Evolutionary conservation across 2,329 filamentous ascomycete species (phyloP).

Genomic region (Cytospora leucostoma): DNA sequence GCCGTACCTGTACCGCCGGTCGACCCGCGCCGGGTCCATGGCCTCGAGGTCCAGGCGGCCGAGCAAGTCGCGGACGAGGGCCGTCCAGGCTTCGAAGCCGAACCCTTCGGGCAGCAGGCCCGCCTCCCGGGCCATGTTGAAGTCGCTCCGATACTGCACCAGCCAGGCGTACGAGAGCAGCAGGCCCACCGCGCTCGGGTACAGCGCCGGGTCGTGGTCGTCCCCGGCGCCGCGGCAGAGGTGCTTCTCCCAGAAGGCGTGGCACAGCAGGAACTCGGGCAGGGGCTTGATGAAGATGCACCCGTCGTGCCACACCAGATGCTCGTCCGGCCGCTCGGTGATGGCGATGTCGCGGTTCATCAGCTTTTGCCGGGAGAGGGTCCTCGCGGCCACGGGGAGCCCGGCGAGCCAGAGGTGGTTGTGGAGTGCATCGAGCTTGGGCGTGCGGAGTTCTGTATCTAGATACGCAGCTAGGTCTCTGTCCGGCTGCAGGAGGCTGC

Average conservation of each 20-base stretch:
- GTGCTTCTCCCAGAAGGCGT: constrained; percentile 28
- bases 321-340: constrained; percentile 32
- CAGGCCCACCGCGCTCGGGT: constrained; percentile 39
- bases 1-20: constrained; percentile 44
- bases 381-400: constrained; percentile 31
- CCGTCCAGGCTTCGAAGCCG: constrained; percentile 37
- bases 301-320: constrained; percentile 32
- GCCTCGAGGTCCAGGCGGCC: constrained; percentile 27
- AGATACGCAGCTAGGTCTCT: too few relatives aligned
- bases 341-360: constrained; percentile 32
- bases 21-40: constrained; percentile 36
- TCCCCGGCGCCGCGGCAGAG: constrained; percentile 5
- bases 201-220: constrained; percentile 28
- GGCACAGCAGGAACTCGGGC: constrained; percentile 36
- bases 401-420: constrained; percentile 31
- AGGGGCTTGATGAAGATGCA: constrained; percentile 35
- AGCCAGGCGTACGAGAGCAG: constrained; percentile 45
- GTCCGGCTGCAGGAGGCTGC: too few relatives aligned
- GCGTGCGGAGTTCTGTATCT: constrained; percentile 7
- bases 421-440: constrained; percentile 27
- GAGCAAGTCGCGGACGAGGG: constrained; percentile 34
- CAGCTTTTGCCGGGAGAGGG: constrained; percentile 33
- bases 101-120: constrained; percentile 36
- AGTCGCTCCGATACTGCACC: constrained; percentile 42
- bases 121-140: constrained; percentile 37